Evolutionary conservation across 441 rosid species (phyloP).

Genomic region (Adansonia grandidieri): DNA sequence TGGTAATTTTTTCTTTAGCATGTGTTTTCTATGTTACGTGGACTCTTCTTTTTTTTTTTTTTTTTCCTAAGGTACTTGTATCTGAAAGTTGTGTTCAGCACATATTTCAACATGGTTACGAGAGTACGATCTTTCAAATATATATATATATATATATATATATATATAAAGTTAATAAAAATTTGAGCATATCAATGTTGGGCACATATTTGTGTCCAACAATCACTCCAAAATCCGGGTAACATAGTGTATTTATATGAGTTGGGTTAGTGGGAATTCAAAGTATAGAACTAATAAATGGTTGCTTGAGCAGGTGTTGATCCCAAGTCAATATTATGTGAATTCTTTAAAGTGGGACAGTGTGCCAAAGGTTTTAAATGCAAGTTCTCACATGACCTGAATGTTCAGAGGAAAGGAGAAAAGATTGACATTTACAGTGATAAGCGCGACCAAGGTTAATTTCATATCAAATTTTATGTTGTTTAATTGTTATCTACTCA

Average conservation of each 20-base stretch:
- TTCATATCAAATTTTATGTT: background rate
- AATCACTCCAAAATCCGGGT: too few relatives aligned
- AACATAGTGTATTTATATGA: background rate
- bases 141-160: background rate
- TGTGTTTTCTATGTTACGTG: background rate
- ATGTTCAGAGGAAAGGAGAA: conserved; percentile 93
- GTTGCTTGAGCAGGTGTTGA: conserved; percentile 67
- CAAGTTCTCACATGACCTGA: conserved; percentile 94
- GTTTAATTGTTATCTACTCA: background rate
- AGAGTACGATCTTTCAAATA: background rate
- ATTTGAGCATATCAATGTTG: background rate
- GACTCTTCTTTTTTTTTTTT: too few relatives aligned
- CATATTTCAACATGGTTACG: background rate
- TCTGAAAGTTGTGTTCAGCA: background rate
- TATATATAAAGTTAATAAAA: background rate
- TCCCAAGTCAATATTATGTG: conserved; percentile 90
- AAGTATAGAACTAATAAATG: conserved; percentile 19
- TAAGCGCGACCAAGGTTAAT: conserved; percentile 69
- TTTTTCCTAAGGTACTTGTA: too few relatives aligned
- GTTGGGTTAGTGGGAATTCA: background rate
- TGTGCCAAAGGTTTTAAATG: conserved; percentile 92
- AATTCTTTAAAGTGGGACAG: conserved; percentile 87
- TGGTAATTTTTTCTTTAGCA: background rate
- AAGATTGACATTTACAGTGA: conserved; percentile 89
- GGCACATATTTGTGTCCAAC: too few relatives aligned